These are phyloP conservation scores for Fusarium multiceps DNA, from an alignment of 2,329 filamentous ascomycete genomes.

Conservation along the genomic window DNA sequence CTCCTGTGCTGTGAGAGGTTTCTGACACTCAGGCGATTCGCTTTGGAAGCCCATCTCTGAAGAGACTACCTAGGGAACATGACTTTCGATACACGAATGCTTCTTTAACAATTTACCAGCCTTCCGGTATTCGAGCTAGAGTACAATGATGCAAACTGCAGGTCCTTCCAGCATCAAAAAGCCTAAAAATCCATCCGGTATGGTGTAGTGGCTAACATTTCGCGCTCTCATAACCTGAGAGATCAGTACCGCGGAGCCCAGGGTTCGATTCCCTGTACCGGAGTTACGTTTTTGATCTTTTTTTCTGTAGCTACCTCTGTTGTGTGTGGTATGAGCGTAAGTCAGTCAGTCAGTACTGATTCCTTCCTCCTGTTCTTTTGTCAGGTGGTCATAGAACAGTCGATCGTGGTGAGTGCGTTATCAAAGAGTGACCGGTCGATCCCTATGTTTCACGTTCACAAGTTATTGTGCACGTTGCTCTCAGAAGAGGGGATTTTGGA, in stretches of 20 bases:
- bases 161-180: too few relatives aligned
- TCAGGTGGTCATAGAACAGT: not conserved
- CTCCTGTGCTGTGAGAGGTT: not conserved
- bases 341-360: too few relatives aligned
- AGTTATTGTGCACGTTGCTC: not conserved
- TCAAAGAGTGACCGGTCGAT: not conserved
- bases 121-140: too few relatives aligned
- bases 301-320: not conserved
- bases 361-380: not conserved
- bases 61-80: too few relatives aligned
- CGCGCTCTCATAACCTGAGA: constrained; percentile 48
- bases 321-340: too few relatives aligned
- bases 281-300: constrained; percentile 9
- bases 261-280: constrained; percentile 48
- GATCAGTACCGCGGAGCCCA: constrained; percentile 43
- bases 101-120: not conserved
- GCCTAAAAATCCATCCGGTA: constrained; percentile 27
- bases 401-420: not conserved
- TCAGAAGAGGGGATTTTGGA: not conserved
- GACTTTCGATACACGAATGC: too few relatives aligned
- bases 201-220: constrained; percentile 52
- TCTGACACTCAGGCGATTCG: too few relatives aligned
- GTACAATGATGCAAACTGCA: too few relatives aligned
- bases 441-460: not conserved
- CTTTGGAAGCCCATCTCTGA: too few relatives aligned